Base-by-base conservation (phyloP, 345 rosid genomes). In the Conringia planisiliqua region DNA sequence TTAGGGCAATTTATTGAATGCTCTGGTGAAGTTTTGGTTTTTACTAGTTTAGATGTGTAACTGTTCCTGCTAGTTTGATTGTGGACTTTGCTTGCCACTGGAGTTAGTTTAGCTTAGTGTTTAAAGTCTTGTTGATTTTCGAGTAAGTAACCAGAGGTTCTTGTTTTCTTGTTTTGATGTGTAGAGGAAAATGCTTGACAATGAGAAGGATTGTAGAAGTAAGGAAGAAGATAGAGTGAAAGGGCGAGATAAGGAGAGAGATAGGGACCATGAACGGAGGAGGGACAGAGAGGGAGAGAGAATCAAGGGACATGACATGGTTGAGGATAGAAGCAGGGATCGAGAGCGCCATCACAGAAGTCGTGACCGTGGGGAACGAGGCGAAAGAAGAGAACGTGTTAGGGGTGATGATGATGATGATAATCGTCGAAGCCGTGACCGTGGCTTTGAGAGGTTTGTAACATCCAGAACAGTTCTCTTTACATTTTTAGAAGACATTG, bases 391-490 rank as follows among this genome's bases (percentile, higher is more conserved):
- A 77, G 92, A 85, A 32, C 78, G 89, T 27, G 86, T 85, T 8
- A 86, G 88, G 76, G 94, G 86, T 36, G 96, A 82, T 48, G 94
- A 78, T 65, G 94, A 78, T 65, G 90, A 86, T 83, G 92, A 82
- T 73, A 62, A 63, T 75, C 62, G 59, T 71, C 74, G 85, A 46
- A 76, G 78, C 71, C 83, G 90, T 55, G 94, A 85, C 66, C 75
- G 71, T 86, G 92, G 86, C 48, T 48, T 14, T 50, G 71, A 51
- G 3, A 86, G 92, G 96, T 88, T 74, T 71, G 22, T 8, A 24
- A 50, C n/a, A 47, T 68, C 33, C 1, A 18, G 33, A n/a, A 35
- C 43, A 7, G 5, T 7, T 68, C 52, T 24, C 27, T 55, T 27
- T 63, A 51, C 16, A 14, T 40, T 38, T 55, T 48, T 4, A 30